Conservation (phyloP, 805 yeast species). For the Monosporozyma siamensis region DNA sequence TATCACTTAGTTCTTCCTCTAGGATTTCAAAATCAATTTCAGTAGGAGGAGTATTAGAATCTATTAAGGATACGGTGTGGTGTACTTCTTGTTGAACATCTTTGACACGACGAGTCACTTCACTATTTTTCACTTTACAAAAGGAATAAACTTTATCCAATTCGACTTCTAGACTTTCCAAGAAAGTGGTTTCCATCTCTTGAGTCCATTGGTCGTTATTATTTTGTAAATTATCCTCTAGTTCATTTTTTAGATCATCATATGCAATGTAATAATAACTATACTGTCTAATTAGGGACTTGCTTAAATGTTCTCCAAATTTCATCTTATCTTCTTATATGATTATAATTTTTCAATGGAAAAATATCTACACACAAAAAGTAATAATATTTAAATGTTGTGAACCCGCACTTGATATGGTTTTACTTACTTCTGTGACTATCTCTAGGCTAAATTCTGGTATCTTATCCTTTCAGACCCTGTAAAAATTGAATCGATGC, state of each 20-base stretch:
- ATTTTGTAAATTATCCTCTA: conserved; percentile 55
- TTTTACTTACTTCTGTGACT: no score
- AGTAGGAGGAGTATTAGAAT: conserved; percentile 39
- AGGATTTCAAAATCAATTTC: conserved; percentile 65
- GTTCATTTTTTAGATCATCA: conserved; percentile 77
- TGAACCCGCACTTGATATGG: no score
- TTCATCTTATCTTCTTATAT: conserved; percentile 46
- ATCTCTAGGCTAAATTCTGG: no score
- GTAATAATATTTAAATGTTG: no score
- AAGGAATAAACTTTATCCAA: conserved; percentile 89
- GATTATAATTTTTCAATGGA: neutral
- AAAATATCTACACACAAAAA: neutral
- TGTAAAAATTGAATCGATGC: no score
- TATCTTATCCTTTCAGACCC: no score
- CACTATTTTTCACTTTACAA: conserved; percentile 79
- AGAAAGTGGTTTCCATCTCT: conserved; percentile 71
- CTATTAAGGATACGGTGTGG: conserved; percentile 51
- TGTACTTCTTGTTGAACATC: conserved; percentile 68
- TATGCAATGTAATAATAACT: conserved; percentile 84
- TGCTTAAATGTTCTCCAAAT: conserved; percentile 88
- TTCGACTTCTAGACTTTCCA: conserved; percentile 66
- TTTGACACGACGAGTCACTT: conserved; percentile 75
- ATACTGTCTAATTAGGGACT: conserved; percentile 83
- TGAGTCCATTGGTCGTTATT: conserved; percentile 61
- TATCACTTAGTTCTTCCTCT: conserved; percentile 71